Evolutionary conservation across 306 rosid genomes (phyloP).

Genomic region (Fragaria vesca): DNA sequence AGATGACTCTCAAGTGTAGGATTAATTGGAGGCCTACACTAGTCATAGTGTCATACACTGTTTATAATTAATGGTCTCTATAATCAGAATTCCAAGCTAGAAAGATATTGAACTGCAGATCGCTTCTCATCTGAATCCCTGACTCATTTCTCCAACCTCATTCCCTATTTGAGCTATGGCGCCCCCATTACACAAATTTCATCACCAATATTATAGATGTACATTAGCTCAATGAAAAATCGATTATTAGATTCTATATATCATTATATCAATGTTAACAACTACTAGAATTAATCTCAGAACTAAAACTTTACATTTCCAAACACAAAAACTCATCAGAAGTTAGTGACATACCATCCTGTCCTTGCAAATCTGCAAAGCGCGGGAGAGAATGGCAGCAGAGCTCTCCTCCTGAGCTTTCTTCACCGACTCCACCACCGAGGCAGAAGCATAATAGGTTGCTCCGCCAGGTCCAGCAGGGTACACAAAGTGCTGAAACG

Average conservation of each 20-base stretch:
- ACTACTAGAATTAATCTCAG: background rate
- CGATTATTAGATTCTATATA: too few relatives aligned
- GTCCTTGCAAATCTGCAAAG: conserved; percentile 54
- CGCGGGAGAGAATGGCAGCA: conserved; percentile 43
- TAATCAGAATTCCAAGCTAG: too few relatives aligned
- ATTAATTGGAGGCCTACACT: too few relatives aligned
- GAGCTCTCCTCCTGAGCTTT: conserved; percentile 58
- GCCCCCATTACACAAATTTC: background rate
- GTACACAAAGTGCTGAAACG: conserved; percentile 25
- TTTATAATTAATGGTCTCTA: too few relatives aligned
- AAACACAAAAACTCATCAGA: background rate
- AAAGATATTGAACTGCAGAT: too few relatives aligned
- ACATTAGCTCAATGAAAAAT: background rate
- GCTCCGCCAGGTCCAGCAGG: conserved; percentile 48
- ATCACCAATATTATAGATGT: background rate
- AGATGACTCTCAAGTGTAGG: too few relatives aligned
- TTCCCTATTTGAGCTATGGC: too few relatives aligned
- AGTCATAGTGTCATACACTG: too few relatives aligned
- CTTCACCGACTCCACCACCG: conserved; percentile 53
- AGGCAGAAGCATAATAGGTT: conserved; percentile 40
- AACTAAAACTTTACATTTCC: background rate
- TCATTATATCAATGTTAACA: too few relatives aligned
- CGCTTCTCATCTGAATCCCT: background rate
- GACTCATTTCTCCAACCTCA: too few relatives aligned
- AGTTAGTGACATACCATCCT: conserved; percentile 23